Evolutionary conservation across 257 asterid species (phyloP).

Genomic region (Euphrasia confusa): DNA sequence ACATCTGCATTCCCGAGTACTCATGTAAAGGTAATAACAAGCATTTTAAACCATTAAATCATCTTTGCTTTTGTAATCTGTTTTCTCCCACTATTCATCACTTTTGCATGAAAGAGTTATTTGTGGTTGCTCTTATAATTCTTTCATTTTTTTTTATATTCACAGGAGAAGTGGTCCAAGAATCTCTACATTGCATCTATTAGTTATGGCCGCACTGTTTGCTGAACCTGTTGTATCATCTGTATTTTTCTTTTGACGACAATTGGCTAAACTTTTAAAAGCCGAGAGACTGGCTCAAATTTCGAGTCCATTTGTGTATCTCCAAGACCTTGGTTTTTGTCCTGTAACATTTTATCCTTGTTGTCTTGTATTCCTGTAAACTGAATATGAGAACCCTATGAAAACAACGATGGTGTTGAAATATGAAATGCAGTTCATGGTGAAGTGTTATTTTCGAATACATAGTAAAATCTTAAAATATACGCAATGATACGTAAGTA

Average conservation of each 20-base stretch:
- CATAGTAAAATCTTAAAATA: too few relatives aligned
- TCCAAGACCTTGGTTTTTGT: neutral
- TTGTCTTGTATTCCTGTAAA: neutral
- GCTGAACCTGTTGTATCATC: conserved; percentile 28
- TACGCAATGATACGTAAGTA: too few relatives aligned
- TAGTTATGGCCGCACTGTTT: conserved; percentile 63
- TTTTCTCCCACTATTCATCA: neutral
- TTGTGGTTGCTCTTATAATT: neutral
- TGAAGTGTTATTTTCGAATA: too few relatives aligned
- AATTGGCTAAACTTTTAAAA: neutral
- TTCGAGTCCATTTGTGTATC: neutral
- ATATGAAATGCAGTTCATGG: too few relatives aligned
- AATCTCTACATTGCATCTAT: conserved; percentile 61
- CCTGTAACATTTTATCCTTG: neutral
- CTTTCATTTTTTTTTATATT: conserved; percentile 10
- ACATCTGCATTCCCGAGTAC: conserved; percentile 95
- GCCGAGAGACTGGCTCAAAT: neutral
- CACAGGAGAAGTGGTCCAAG: conserved; percentile 67
- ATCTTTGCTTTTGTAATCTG: neutral
- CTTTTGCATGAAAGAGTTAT: neutral
- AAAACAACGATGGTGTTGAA: too few relatives aligned
- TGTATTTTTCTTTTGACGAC: neutral
- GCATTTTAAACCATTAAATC: neutral
- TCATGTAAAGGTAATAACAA: conserved; percentile 45
- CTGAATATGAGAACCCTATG: neutral